phyloP scores from a whole-genome alignment of 352 stramenopile species.

The Phytophthora capsici region DNA sequence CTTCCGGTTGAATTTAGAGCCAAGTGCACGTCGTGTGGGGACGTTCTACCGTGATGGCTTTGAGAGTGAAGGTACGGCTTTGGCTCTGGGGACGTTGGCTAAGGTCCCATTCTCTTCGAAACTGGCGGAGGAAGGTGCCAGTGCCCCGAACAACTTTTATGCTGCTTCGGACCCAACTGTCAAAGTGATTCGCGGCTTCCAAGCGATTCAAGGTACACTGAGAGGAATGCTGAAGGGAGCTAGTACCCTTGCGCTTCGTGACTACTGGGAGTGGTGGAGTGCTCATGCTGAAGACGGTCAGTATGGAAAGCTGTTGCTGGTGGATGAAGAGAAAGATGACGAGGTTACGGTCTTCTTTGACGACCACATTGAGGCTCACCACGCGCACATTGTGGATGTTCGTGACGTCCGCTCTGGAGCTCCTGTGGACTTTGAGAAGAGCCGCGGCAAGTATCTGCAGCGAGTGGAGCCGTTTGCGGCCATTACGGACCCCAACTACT shows the following conservation, averaged over 20 bases:
- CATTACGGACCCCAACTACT: constrained; percentile 82
- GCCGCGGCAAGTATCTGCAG: constrained; percentile 60
- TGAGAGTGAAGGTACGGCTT: constrained; percentile 51
- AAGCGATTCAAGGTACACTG: constrained; percentile 50
- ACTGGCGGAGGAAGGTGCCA: constrained; percentile 34
- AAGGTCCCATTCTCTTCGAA: constrained; percentile 67
- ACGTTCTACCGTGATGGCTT: constrained; percentile 85
- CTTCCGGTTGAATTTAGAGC: constrained; percentile 56
- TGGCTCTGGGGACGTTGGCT: constrained; percentile 65
- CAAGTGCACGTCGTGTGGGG: constrained; percentile 39
- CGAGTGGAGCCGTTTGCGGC: constrained; percentile 83
- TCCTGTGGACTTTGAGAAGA: constrained; percentile 63
- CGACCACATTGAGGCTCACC: constrained; percentile 78
- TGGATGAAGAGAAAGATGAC: constrained; percentile 38
- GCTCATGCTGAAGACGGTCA: constrained; percentile 75
- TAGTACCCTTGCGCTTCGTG: constrained; percentile 67
- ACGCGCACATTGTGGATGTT: constrained; percentile 84
- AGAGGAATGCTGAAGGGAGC: constrained; percentile 38
- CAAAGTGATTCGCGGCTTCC: constrained; percentile 66
- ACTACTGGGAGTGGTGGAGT: constrained; percentile 90
- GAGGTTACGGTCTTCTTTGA: constrained; percentile 71
- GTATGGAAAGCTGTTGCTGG: constrained; percentile 80
- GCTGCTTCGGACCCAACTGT: constrained; percentile 25
- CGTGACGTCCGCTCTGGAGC: constrained; percentile 56
- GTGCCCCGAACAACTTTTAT: constrained; percentile 53